Base-by-base conservation (phyloP, 2,329 filamentous ascomycete species). In the Fusarium incarnatum region DNA sequence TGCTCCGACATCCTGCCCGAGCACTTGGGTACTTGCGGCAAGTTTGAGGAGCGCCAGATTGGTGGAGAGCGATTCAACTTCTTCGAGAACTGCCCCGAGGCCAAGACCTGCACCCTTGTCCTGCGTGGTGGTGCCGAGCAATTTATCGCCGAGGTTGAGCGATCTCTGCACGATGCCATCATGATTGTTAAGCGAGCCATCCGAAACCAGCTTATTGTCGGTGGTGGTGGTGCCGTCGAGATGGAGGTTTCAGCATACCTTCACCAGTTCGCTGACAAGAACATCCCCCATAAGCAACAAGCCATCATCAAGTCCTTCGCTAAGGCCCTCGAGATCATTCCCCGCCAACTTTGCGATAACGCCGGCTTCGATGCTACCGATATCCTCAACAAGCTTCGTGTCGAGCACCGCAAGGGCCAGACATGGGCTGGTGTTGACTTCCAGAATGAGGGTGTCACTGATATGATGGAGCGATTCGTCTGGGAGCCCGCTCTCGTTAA, bases 161-260 rank as follows among this genome's bases (percentile, higher is more conserved):
- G 96, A 71, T 97, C 94, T 79, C 88, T 99, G 73, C 96, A 99
- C 86, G 96, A 99, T 78, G 96, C 96, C 75, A 98, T 99, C 83
- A 99, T 99, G 96, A 97, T 99, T 77, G 96, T 99, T 79, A 98
- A 98, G 89, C 94, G 97, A 67, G 94, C 96, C 28, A 94, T 98
- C 82, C 94, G 93, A 85, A 97, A 98, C 86, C 91, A 91, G 78
- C 92, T 89, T 79, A 97, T 99, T 72, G 96, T 99, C 27, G 96
- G 94, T 47, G 96, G 96, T 76, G 96, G 96, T 75, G 96, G 96
- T 79, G 95, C 96, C 20, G 90, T 87, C 76, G 96, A 99, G 86
- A 98, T 99, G 95, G 96, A 98, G 81, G 82, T 98, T 55, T 98
- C 94, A 9, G 92, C 94, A 41, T 97, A 97, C 83, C 89, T 99